A percentile compares a stretch with the other conserved stretches of the same genome.
These are phyloP conservation scores for Coemansia sp. DNA, from an alignment of 192 early-diverging fungal species.

Conservation along the genomic window DNA sequence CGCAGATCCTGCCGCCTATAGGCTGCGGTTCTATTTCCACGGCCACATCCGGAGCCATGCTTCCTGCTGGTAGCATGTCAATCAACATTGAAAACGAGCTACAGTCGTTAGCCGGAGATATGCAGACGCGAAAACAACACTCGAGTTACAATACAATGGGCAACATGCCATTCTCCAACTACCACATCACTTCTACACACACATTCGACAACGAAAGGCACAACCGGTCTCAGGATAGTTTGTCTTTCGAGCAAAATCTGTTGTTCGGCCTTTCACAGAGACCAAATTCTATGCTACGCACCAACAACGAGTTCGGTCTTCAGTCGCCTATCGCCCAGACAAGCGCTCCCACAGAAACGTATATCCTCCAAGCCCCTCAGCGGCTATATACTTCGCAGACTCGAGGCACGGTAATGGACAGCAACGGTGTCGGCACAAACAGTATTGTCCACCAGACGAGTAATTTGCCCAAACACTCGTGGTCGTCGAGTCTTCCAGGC, in stretches of 20 bases:
- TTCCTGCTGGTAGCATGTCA: not conserved
- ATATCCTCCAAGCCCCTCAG: slow-evolving; percentile 18
- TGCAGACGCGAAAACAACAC: not conserved
- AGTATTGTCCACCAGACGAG: not conserved
- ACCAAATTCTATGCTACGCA: not conserved
- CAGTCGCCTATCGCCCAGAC: not conserved
- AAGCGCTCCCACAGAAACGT: not conserved
- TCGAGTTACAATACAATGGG: not conserved
- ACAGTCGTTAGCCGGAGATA: slow-evolving; percentile 4
- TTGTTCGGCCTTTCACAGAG: not conserved
- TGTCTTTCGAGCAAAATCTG: not conserved
- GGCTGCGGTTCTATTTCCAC: not conserved
- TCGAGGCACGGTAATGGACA: slow-evolving; percentile 1
- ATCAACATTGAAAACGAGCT: slow-evolving; percentile 7
- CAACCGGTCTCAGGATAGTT: not conserved
- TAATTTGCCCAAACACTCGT: not conserved
- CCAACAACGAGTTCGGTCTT: not conserved
- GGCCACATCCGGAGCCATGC: not conserved
- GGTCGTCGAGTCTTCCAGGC: slow-evolving; percentile 1
- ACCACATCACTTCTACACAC: slow-evolving; percentile 20
- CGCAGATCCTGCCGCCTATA: not conserved
- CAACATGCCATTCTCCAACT: slow-evolving; percentile 25
- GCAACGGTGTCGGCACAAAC: not conserved
- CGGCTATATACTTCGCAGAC: slow-evolving; percentile 21
- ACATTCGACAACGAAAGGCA: not conserved